These are phyloP conservation scores for Penicillium griseofulvum DNA, from an alignment of 2,329 filamentous ascomycete genomes.

Conservation along the genomic window DNA sequence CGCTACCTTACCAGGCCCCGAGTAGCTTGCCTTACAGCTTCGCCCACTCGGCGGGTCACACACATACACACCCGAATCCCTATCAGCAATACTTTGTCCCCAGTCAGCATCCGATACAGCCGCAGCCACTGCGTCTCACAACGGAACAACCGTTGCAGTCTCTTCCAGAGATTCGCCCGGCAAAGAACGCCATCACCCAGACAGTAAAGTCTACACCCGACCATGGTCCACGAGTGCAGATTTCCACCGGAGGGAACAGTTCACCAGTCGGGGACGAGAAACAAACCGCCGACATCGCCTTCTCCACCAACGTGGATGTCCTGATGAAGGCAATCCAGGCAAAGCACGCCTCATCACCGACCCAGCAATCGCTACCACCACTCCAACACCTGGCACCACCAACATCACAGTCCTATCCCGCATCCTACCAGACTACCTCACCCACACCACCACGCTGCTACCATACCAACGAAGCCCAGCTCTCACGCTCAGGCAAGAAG, in stretches of 20 bases:
- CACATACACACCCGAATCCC: slow-evolving; percentile 25
- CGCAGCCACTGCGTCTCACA: slow-evolving; percentile 29
- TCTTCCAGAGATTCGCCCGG: slow-evolving; percentile 38
- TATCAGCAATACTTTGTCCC: slow-evolving; percentile 39
- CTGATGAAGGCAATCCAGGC: slow-evolving; percentile 86
- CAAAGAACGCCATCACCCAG: slow-evolving; percentile 38
- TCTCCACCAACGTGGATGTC: slow-evolving; percentile 79
- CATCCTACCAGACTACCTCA: slow-evolving; percentile 12
- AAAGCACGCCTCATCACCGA: slow-evolving; percentile 45
- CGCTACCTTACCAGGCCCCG: slow-evolving; percentile 37
- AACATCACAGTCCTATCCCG: slow-evolving; percentile 25
- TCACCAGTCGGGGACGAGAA: slow-evolving; percentile 1
- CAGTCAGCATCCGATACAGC: slow-evolving; percentile 26
- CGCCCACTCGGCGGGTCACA: slow-evolving; percentile 33
- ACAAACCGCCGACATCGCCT: slow-evolving; percentile 53
- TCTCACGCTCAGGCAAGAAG: slow-evolving; percentile 39
- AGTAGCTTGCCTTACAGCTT: slow-evolving; percentile 32
- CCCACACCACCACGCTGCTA: slow-evolving; percentile 18
- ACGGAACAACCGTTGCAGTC: slow-evolving; percentile 34
- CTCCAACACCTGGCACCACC: slow-evolving; percentile 36
- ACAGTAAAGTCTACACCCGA: slow-evolving; percentile 20
- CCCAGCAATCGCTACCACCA: slow-evolving; percentile 34
- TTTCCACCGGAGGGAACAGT: background rate
- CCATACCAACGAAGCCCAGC: slow-evolving; percentile 35
- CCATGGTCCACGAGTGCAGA: background rate